Evolutionary conservation across 345 rosid species (phyloP).

Genomic region (Combretum micranthum): DNA sequence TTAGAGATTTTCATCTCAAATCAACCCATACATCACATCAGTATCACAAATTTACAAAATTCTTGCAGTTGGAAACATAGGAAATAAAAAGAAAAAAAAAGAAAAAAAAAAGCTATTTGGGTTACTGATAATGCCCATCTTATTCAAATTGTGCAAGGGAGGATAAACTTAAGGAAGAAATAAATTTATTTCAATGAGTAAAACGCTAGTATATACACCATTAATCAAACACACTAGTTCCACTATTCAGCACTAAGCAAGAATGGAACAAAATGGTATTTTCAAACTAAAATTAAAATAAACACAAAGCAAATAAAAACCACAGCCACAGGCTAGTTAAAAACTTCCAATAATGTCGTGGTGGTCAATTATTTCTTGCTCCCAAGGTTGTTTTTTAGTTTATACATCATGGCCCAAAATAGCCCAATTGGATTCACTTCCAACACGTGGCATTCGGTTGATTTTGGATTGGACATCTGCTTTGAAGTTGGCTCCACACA

Average conservation of each 20-base stretch:
- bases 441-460: constrained; percentile 50
- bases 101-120: not conserved
- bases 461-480: constrained; percentile 45
- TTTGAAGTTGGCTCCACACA: constrained; percentile 71
- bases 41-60: too few relatives aligned
- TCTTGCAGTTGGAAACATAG: not conserved
- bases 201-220: too few relatives aligned
- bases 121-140: too few relatives aligned
- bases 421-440: constrained; percentile 76
- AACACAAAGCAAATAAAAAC: not conserved
- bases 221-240: too few relatives aligned
- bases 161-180: too few relatives aligned
- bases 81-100: too few relatives aligned
- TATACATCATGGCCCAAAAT: constrained; percentile 29
- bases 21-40: too few relatives aligned
- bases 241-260: too few relatives aligned
- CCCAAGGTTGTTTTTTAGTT: not conserved
- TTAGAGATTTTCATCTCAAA: too few relatives aligned
- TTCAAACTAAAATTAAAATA: not conserved
- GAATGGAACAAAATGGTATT: too few relatives aligned
- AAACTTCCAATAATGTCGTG: not conserved
- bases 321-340: not conserved
- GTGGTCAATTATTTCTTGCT: not conserved
- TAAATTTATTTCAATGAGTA: too few relatives aligned
- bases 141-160: too few relatives aligned